Percentiles rank a stretch among this genome's conserved stretches.
Evolutionary conservation across 2,329 filamentous ascomycete species (phyloP).

Genomic region (Talaromyces sp.): DNA sequence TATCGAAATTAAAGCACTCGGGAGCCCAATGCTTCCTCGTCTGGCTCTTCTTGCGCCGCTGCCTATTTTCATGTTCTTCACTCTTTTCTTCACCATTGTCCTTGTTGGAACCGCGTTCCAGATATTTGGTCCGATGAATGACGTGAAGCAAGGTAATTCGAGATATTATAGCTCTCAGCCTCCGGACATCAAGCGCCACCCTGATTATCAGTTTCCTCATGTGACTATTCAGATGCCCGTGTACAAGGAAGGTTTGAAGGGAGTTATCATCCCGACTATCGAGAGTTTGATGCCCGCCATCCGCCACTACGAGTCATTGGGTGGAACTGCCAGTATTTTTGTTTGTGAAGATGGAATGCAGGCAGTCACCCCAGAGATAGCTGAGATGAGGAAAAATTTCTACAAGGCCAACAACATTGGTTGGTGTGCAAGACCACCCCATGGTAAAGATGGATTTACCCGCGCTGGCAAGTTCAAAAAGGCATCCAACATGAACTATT

Average conservation of each 20-base stretch:
- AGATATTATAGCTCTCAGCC: constrained; percentile 11
- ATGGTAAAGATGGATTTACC: constrained; percentile 43
- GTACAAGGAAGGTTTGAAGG: constrained; percentile 75
- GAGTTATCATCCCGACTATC: constrained; percentile 60
- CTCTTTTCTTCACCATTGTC: constrained; percentile 11
- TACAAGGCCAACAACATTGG: constrained; percentile 48
- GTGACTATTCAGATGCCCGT: constrained; percentile 79
- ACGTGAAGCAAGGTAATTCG: constrained; percentile 10
- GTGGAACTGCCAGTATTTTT: constrained; percentile 33
- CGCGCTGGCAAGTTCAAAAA: constrained; percentile 55
- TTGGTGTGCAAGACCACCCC: constrained; percentile 44
- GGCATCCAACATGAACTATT: constrained; percentile 61
- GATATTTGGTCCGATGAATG: constrained; percentile 10
- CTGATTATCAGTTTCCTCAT: constrained; percentile 24
- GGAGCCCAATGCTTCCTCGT: constrained; percentile 9
- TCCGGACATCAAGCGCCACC: constrained; percentile 8
- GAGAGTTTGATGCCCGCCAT: constrained; percentile 54
- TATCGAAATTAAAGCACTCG: constrained; percentile 9
- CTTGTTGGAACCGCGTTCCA: constrained; percentile 9
- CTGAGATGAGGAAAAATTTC: constrained; percentile 42
- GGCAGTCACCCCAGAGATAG: constrained; percentile 35
- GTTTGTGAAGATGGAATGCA: constrained; percentile 38
- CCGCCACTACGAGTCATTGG: constrained; percentile 54
- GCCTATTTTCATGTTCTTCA: constrained; percentile 11
- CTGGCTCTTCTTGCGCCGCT: constrained; percentile 6